phyloP scores from a whole-genome alignment of 2,329 filamentous ascomycete genomes.

The Hypoxylon sp. region DNA sequence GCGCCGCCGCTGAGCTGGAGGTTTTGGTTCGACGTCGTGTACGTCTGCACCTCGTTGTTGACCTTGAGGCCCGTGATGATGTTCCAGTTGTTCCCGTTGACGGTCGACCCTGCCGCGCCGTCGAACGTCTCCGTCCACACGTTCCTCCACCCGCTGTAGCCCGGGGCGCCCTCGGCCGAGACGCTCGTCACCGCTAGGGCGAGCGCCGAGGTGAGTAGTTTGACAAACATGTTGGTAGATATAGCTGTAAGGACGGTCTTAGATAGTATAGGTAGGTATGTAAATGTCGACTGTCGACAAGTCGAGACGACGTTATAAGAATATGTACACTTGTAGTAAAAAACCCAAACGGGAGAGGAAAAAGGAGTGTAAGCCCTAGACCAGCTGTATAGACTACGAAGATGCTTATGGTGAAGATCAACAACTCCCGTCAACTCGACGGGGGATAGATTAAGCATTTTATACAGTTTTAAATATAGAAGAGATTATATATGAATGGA shows the following conservation, averaged over 20 bases:
- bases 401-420: slow-evolving; percentile 40
- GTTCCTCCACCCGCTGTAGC: slow-evolving; percentile 59
- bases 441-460: slow-evolving; percentile 21
- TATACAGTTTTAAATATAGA: slow-evolving; percentile 35
- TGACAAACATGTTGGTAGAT: slow-evolving; percentile 45
- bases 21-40: slow-evolving; percentile 61
- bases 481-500: slow-evolving; percentile 27
- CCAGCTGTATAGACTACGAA: slow-evolving; percentile 44
- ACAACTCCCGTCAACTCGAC: slow-evolving; percentile 42
- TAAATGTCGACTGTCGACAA: not conserved
- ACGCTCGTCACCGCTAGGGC: slow-evolving; percentile 36
- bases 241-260: slow-evolving; percentile 27
- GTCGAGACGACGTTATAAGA: slow-evolving; percentile 21
- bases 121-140: slow-evolving; percentile 64
- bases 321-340: slow-evolving; percentile 46
- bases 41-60: slow-evolving; percentile 66
- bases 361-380: slow-evolving; percentile 49
- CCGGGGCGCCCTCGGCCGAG: slow-evolving; percentile 53
- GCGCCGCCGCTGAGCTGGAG: slow-evolving; percentile 65
- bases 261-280: slow-evolving; percentile 20
- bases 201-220: slow-evolving; percentile 44
- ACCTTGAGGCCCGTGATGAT: slow-evolving; percentile 61
- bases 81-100: slow-evolving; percentile 62
- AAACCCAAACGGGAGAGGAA: slow-evolving; percentile 29
- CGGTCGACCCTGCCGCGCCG: slow-evolving; percentile 57